Base-by-base conservation (phyloP, 1,139 yeast genomes). In the Candida sanyaensis region DNA sequence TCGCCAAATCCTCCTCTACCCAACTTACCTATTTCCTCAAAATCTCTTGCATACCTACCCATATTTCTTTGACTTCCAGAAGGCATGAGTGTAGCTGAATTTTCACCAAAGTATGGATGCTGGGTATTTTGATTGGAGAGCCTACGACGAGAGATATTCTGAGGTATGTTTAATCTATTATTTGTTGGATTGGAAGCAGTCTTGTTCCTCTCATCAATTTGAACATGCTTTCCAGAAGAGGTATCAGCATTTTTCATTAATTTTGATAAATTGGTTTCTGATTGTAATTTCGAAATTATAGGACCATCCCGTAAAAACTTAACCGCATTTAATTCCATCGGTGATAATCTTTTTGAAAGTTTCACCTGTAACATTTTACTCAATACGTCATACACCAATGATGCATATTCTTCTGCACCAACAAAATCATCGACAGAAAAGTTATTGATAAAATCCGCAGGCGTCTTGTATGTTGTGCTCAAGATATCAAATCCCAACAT, bases 1-100 rank as follows among this genome's bases (percentile, higher is more conserved):
- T 92, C 97, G 7, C 99, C 99, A 69, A 87, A 95, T 0, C 96
- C 99, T 31, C 99, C 99, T 58, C 86, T 83, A 2, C 99, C 99
- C n/a, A 95, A 68, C 24, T 84, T 80, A 0, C 95, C 95, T 41
- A 91, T 87, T 63, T 93, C 99, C 65, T 93, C 99, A 65, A 95
- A 95, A 62, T 95, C 99, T 49, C 80, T 61, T 43, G 68, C 74
- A 48, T 75, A 75, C 42, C 80, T 50, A 2, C 75, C 75, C 39
- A 65, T 55, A 36, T 48, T 55, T 34, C 44, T 34, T 37, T 42
- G 43, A 38, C 41, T 30, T 13, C 48, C 47, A 4, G 48, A 38
- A 3, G 39, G 39, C 17, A 45, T 42, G 10, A 30, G 36, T 32
- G 21, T 31, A 12, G 33, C 34, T 1, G 45, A 31, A 33, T 36